Base-by-base conservation (phyloP, 108 stramenopile species). In the Licmophora abbreviata region DNA sequence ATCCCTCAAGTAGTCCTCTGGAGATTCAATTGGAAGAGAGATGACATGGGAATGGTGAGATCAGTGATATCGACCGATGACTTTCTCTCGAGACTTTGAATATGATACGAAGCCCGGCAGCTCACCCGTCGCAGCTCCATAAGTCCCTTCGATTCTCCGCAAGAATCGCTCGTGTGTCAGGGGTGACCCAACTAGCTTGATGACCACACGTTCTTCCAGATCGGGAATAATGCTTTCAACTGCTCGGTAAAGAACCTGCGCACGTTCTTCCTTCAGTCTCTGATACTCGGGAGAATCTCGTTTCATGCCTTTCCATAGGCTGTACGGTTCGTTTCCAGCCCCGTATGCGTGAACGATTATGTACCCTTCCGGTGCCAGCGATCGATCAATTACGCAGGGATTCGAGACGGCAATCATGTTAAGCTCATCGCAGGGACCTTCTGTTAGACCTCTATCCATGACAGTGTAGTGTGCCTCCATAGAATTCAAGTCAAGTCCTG, bases 351-450 rank as follows among this genome's bases (percentile, higher is more conserved):
- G 95, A 10, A 96, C 38, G 20, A 92, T 61, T 55, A 94, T 88
- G 42, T 81, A 81, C 1, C 95, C 95, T 33, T 79, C 73, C 4
- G 93, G 93, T 8, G 92, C 92, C 29, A 95, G 47, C 2, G 56
- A 64, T 14, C 59, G 34, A 51, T 95, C 94, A 44, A 95, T 66
- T 8, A 79, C 68, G 48, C 90, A 92, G 20, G 85, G 85, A 70
- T 87, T 93, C 5, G 87, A 89, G 0, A 89, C 75, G 31, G 92
- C 88, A 68, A 93, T 87, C 91, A 93, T 92, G 59, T 93, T 93
- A 28, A 87, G 60, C 51, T 88, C 87, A 22, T 87, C 89, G 51
- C 82, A 84, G 23, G 83, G 83, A 24, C 85, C 83, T 49, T 91
- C 88, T 11, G 51, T 15, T 17, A 90, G 59, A 9, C 79, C 79